A percentile compares a stretch with the other conserved stretches of the same genome.
These are phyloP conservation scores for Friedmanniomyces endolithicus DNA, from an alignment of 495 filamentous ascomycete genomes.

Conservation along the genomic window DNA sequence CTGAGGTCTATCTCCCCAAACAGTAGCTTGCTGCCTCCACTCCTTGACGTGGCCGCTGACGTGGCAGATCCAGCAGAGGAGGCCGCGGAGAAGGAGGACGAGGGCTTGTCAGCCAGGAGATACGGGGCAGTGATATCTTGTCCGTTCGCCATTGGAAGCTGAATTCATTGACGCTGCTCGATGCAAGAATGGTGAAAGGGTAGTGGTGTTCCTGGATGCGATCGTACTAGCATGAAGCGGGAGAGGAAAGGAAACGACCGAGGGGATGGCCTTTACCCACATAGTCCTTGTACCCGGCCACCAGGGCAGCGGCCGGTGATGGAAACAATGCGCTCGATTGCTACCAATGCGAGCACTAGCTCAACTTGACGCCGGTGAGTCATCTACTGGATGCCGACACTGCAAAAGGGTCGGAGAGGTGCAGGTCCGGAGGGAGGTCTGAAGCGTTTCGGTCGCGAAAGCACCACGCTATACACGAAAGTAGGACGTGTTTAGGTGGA, in stretches of 20 bases:
- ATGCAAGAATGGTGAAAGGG: not conserved
- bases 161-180: slow-evolving; percentile 9
- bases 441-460: slow-evolving; percentile 5
- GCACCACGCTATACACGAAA: slow-evolving; percentile 14
- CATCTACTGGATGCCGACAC: not conserved
- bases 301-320: no score
- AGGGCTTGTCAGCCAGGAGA: slow-evolving; percentile 18
- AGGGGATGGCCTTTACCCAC: not conserved
- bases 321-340: not conserved
- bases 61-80: slow-evolving; percentile 18
- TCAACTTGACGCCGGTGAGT: not conserved
- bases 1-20: slow-evolving; percentile 33
- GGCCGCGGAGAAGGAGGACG: slow-evolving; percentile 14
- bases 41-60: slow-evolving; percentile 15
- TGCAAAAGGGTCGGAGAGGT: not conserved
- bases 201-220: slow-evolving; percentile 7
- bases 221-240: slow-evolving; percentile 8
- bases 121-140: slow-evolving; percentile 2
- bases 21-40: slow-evolving; percentile 25
- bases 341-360: slow-evolving; percentile 3
- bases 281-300: not conserved
- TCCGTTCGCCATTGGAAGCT: slow-evolving; percentile 7
- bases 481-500: not conserved
- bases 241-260: slow-evolving; percentile 1
- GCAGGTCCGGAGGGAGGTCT: not conserved